Percentiles rank a stretch among this genome's conserved stretches.
Conservation (phyloP, 1,139 yeast species). For the Arxiozyma telluris region DNA sequence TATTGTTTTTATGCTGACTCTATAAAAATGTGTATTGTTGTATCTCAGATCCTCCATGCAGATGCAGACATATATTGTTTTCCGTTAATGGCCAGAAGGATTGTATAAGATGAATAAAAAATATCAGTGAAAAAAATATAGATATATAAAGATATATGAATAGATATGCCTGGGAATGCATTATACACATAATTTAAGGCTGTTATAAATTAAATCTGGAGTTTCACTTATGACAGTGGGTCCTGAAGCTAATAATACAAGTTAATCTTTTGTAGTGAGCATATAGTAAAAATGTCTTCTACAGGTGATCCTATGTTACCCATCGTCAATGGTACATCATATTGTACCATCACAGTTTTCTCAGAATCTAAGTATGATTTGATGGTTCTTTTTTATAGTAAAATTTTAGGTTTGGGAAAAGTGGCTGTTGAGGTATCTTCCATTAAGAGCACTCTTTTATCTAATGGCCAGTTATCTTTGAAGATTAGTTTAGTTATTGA, state of each 20-base stretch:
- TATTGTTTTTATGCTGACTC: not conserved
- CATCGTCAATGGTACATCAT: conserved; percentile 27
- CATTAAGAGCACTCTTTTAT: conserved; percentile 7
- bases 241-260: not conserved
- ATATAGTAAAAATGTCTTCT: not conserved
- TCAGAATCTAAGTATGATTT: conserved; percentile 18
- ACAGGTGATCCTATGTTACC: conserved; percentile 11
- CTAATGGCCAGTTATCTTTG: conserved; percentile 16
- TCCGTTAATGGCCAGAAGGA: not conserved
- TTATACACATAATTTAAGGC: not conserved
- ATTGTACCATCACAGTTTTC: conserved; percentile 22
- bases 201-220: not conserved
- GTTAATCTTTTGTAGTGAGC: not conserved
- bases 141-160: too few relatives aligned
- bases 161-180: not conserved
- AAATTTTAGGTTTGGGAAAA: conserved; percentile 16
- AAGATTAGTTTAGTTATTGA: conserved; percentile 16
- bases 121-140: not conserved
- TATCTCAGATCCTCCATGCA: not conserved
- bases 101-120: too few relatives aligned
- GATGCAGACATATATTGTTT: not conserved
- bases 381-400: conserved; percentile 20
- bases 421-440: conserved; percentile 3
- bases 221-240: not conserved
- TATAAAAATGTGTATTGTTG: too few relatives aligned